Evolutionary conservation across 1,284 basidiomycete species (phyloP).

Genomic region (Coniferiporia weirii): DNA sequence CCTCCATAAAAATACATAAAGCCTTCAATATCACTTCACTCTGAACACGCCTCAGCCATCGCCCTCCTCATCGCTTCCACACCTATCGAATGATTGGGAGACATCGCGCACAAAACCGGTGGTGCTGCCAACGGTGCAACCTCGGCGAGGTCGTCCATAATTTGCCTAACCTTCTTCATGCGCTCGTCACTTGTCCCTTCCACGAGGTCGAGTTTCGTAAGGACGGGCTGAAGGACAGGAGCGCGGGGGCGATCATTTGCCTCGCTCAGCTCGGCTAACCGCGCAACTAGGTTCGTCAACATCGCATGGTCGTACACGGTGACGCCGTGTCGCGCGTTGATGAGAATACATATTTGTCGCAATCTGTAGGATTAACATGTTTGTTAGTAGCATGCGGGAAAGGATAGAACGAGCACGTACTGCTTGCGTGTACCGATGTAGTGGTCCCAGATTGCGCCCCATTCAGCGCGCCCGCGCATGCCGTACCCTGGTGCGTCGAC

Average conservation of each 20-base stretch:
- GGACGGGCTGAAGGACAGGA: slow-evolving; percentile 61
- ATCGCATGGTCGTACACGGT: slow-evolving; percentile 53
- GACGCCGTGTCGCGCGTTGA: slow-evolving; percentile 62
- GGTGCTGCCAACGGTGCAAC: slow-evolving; percentile 57
- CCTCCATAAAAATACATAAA: background rate
- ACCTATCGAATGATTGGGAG: slow-evolving; percentile 45
- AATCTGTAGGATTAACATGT: slow-evolving; percentile 38
- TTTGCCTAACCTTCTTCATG: slow-evolving; percentile 29
- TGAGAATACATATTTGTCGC: slow-evolving; percentile 60
- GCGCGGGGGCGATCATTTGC: slow-evolving; percentile 31
- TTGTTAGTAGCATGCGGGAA: background rate
- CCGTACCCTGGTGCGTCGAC: slow-evolving; percentile 80
- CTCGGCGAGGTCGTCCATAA: slow-evolving; percentile 39
- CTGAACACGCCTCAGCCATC: slow-evolving; percentile 51
- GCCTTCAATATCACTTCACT: background rate
- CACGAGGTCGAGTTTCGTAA: slow-evolving; percentile 64
- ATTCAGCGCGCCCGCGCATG: slow-evolving; percentile 62
- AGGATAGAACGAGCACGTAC: slow-evolving; percentile 34
- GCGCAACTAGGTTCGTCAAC: slow-evolving; percentile 47
- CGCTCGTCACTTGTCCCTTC: slow-evolving; percentile 23
- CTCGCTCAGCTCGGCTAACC: slow-evolving; percentile 28
- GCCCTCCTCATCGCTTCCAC: slow-evolving; percentile 50
- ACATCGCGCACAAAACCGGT: slow-evolving; percentile 53
- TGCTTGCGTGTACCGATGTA: slow-evolving; percentile 55
- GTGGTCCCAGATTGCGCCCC: slow-evolving; percentile 62